phyloP scores from a whole-genome alignment of 805 yeast genomes.

The Kazachstania psychrophila region DNA sequence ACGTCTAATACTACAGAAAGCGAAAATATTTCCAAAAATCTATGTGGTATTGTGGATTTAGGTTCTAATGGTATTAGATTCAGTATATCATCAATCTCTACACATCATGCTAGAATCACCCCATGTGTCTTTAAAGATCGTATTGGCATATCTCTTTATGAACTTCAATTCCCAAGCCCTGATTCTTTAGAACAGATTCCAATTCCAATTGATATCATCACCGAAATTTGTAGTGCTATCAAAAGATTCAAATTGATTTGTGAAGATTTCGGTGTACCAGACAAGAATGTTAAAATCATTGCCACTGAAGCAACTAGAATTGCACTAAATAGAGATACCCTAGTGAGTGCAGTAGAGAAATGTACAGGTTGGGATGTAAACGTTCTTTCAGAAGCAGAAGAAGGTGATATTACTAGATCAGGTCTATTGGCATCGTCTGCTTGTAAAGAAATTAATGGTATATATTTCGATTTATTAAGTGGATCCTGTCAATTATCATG shows the following conservation, averaged over 20 bases:
- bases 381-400: slow-evolving; percentile 51
- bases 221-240: slow-evolving; percentile 54
- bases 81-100: slow-evolving; percentile 58
- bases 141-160: slow-evolving; percentile 59
- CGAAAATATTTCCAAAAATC: slow-evolving; percentile 46
- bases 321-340: slow-evolving; percentile 53
- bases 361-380: slow-evolving; percentile 60
- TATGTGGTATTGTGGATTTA: slow-evolving; percentile 62
- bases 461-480: slow-evolving; percentile 68
- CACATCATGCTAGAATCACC: slow-evolving; percentile 63
- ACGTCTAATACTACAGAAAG: slow-evolving; percentile 31
- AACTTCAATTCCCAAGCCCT: slow-evolving; percentile 41
- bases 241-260: slow-evolving; percentile 60
- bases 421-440: slow-evolving; percentile 58
- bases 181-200: slow-evolving; percentile 33
- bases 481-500: slow-evolving; percentile 63
- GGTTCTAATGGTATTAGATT: slow-evolving; percentile 71
- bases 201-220: slow-evolving; percentile 47
- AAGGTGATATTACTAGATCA: slow-evolving; percentile 56
- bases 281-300: slow-evolving; percentile 50
- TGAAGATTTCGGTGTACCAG: slow-evolving; percentile 63
- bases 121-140: slow-evolving; percentile 73
- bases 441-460: slow-evolving; percentile 53
- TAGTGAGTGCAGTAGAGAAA: slow-evolving; percentile 44
- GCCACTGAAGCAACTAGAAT: slow-evolving; percentile 71